Conservation (phyloP, 2,329 filamentous ascomycete species). For the Kalaharituber pfeilii region DNA sequence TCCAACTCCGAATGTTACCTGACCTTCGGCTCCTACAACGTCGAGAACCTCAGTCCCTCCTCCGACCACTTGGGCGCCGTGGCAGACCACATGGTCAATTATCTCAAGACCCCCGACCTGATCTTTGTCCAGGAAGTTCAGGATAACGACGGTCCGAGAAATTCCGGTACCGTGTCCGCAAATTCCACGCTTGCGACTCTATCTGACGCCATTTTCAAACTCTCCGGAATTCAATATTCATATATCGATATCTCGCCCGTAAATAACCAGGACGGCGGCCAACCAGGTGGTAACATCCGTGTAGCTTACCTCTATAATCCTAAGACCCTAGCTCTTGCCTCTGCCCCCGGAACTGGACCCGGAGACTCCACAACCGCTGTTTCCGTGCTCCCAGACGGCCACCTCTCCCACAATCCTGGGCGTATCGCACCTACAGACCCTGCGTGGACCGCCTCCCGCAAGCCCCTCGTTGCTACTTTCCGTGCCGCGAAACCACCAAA, state of each 20-base stretch:
- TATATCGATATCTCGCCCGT: constrained; percentile 43
- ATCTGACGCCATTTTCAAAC: constrained; percentile 34
- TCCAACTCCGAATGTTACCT: constrained; percentile 43
- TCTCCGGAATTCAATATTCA: constrained; percentile 37
- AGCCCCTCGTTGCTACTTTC: constrained; percentile 51
- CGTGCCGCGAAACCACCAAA: constrained; percentile 36
- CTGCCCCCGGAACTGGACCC: constrained; percentile 33
- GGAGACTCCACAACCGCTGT: constrained; percentile 40
- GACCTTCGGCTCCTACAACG: constrained; percentile 44
- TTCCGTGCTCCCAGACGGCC: constrained; percentile 39
- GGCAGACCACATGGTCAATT: constrained; percentile 47
- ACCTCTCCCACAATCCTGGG: constrained; percentile 51
- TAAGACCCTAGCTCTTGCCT: constrained; percentile 40
- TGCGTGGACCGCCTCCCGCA: constrained; percentile 45
- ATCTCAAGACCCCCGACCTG: constrained; percentile 45
- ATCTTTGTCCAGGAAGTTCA: constrained; percentile 56
- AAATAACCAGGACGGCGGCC: constrained; percentile 45
- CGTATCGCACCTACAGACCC: constrained; percentile 44
- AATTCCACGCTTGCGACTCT: constrained; percentile 44
- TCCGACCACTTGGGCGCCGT: constrained; percentile 40
- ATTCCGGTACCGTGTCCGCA: constrained; percentile 41
- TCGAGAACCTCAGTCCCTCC: constrained; percentile 47
- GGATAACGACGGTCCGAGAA: constrained; percentile 44
- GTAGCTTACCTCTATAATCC: constrained; percentile 52
- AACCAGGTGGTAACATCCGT: constrained; percentile 55